Base-by-base conservation (phyloP, 192 early-diverging fungal genomes). In the Entophlyctis helioformis region DNA sequence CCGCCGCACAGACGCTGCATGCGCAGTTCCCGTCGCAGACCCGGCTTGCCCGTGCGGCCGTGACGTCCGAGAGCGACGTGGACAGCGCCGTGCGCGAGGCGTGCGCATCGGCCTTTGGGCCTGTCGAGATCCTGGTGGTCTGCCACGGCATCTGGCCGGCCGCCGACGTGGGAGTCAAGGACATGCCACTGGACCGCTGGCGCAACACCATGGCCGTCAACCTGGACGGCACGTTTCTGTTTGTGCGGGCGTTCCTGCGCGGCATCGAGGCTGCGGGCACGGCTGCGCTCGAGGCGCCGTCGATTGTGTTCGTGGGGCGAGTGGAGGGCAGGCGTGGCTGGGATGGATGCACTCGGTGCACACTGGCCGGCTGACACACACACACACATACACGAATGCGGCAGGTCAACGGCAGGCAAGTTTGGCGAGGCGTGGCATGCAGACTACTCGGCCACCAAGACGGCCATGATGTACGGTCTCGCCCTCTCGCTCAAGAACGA, bases 91-190 rank as follows among this genome's bases (percentile, higher is more conserved):
- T n/a, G n/a, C n/a, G n/a, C n/a, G n/a, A n/a, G n/a, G n/a, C n/a
- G n/a, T n/a, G n/a, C n/a, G 37, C 38, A 4, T 19, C 25, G 2
- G 26, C 12, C 3, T 53, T 73, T n/a, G 72, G 76, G 11, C 51
- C 64, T 5, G 54, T 74, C 24, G 50, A 72, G 1, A 51, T 62
- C 10, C 50, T 79, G 32, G 51, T 79, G 18, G 72, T 76, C 26
- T 59, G 48, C 49, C 76, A 79, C 36, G 76, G 76, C 27, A 64
- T 79, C 46, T 76, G 72, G 67, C 67, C 72, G 21, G 13, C 57
- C 15, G 53, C 58, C 20, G 60, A 64, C 24, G 51, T 71, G 9
- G 28, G 42, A 15, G 51, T 79, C 24, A 73, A 69, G 54, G 71
- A 79, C 48, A 67, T 79, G 76, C 27, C 52, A 1, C 50, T 69